Percentiles rank a stretch among this genome's conserved stretches.
Evolutionary conservation across 441 rosid species (phyloP).

Genomic region (Populus hybrid): DNA sequence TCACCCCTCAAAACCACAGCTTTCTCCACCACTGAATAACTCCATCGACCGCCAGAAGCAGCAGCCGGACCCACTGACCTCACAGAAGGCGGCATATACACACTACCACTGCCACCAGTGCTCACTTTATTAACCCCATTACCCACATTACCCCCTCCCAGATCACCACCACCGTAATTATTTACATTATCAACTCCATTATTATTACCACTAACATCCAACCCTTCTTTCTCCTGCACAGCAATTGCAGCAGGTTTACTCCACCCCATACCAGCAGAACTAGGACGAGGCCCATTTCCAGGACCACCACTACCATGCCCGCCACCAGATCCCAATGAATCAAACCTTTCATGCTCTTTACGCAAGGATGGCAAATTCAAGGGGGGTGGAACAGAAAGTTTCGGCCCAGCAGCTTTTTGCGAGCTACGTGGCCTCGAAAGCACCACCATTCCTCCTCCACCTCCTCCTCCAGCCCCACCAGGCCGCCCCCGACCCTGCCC

Average conservation of each 20-base stretch:
- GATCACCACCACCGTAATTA: slow-evolving; percentile 37
- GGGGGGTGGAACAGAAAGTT: slow-evolving; percentile 99
- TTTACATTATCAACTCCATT: background rate
- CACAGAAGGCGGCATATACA: slow-evolving; percentile 52
- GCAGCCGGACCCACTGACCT: slow-evolving; percentile 33
- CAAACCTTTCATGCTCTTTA: slow-evolving; percentile 86
- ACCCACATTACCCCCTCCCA: slow-evolving; percentile 29
- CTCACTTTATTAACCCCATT: slow-evolving; percentile 47
- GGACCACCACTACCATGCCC: slow-evolving; percentile 67
- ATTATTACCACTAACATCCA: slow-evolving; percentile 26
- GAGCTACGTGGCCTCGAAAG: slow-evolving; percentile 91
- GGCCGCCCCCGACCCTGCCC: slow-evolving; percentile 48
- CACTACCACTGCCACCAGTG: slow-evolving; percentile 42
- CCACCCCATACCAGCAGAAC: slow-evolving; percentile 89
- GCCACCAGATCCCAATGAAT: slow-evolving; percentile 59
- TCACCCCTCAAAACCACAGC: slow-evolving; percentile 77
- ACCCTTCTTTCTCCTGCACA: slow-evolving; percentile 57
- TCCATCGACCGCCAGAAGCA: slow-evolving; percentile 33
- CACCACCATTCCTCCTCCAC: slow-evolving; percentile 83
- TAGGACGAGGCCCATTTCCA: slow-evolving; percentile 71
- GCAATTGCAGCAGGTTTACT: slow-evolving; percentile 61
- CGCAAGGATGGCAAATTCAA: slow-evolving; percentile 90
- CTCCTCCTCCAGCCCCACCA: slow-evolving; percentile 47
- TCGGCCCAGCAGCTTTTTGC: slow-evolving; percentile 77
- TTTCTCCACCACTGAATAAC: slow-evolving; percentile 43